Evolutionary conservation across 2,329 filamentous ascomycete genomes (phyloP), one percentile per base, ranked within the genome.

Genomic region (Ilyonectria sp.): DNA sequence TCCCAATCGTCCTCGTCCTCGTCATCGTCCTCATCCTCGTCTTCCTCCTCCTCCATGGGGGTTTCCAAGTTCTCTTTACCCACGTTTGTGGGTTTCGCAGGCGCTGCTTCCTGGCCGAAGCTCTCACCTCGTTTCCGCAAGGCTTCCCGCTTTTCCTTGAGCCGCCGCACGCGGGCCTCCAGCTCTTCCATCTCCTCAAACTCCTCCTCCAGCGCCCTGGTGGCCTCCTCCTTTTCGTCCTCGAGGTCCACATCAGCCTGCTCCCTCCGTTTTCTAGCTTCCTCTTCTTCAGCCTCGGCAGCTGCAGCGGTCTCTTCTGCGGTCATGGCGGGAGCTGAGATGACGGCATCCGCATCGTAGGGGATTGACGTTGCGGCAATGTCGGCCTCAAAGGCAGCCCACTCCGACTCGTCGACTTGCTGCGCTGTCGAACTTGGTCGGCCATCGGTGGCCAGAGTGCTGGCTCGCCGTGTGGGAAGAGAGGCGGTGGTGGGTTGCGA

Each of bases 371-470:
- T 77, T 33, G 83, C 81, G 19, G 90, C 92, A 62, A 97, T 90
- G 60, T 97, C 93, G 3, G 93, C 92, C 78, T 97, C 92, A 77
- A 97, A 97, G 9, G 93, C 93, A 2, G 93, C 92, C 93, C 93
- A 96, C 80, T 96, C 93, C 60, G 91, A 89, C 76, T 97, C 93
- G 77, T 95, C 90, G 9, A 85, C 82, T 8, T 77, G 70, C 19
- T 71, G 65, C 47, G 73, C 60, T 19, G 69, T 53, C 29, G 72
- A 40, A 11, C 61, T 59, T 46, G 69, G 63, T n/a, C 72, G 47
- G 11, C 74, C 65, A 37, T 73, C 65, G 47, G 65, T 66, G 10
- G 73, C 7, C 35, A 76, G 60, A 31, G 67, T 70, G 54, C 66
- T 77, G 54, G 68, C 71, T 33, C 71, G 78, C 1, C 78, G 76